Conservation (phyloP, 257 asterid species). For the Solanum chmielewskii region DNA sequence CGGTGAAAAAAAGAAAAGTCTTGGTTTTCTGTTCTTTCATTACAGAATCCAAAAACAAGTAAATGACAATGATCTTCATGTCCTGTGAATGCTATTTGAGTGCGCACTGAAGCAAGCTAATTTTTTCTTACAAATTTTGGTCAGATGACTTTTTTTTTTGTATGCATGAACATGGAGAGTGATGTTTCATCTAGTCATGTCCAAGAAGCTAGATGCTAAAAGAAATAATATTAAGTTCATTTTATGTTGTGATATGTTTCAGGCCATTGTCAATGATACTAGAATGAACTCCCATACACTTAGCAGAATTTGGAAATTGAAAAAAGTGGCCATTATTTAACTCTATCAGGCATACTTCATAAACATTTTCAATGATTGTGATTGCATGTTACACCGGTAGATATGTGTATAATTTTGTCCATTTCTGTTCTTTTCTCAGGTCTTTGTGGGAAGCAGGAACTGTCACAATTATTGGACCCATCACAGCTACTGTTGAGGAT, state of each 20-base stretch:
- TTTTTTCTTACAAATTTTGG: background rate
- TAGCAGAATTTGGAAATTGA: background rate
- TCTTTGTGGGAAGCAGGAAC: conserved; percentile 83
- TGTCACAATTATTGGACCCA: conserved; percentile 84
- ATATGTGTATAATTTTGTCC: background rate
- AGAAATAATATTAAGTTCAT: background rate
- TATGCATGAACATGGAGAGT: background rate
- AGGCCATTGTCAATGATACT: background rate
- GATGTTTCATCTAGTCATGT: background rate
- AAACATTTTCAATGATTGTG: background rate
- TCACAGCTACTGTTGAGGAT: conserved; percentile 88
- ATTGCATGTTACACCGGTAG: background rate
- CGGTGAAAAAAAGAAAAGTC: background rate
- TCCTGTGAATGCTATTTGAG: background rate
- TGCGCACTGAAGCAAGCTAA: background rate
- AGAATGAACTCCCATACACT: background rate
- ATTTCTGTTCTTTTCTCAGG: conserved; percentile 27
- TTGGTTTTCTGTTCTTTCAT: background rate
- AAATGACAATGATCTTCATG: background rate
- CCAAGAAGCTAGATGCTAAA: background rate
- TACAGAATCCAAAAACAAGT: background rate
- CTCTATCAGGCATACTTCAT: background rate
- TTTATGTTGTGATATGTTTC: background rate
- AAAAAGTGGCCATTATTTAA: background rate
- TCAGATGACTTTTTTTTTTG: background rate